Base-by-base conservation (phyloP, 2,329 filamentous ascomycete genomes). In the Parascedosporium putredinis region DNA sequence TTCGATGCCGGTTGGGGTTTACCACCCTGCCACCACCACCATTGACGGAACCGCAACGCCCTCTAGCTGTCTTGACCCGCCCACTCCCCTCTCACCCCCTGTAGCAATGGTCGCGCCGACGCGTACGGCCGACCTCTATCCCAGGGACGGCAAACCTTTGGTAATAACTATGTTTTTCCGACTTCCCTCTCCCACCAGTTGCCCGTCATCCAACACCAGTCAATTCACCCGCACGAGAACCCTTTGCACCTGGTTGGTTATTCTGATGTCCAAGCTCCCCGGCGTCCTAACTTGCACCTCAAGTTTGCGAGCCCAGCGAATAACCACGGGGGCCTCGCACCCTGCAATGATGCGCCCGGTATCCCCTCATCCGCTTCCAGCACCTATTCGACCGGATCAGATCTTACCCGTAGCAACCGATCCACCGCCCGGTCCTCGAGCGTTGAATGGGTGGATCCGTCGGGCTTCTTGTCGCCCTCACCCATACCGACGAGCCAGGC, bases 331-430 rank as follows among this genome's bases (percentile, higher is more conserved):
- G 36, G 36, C 9, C 33, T 43, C n/a, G n/a, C 43, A 12, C n/a
- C 31, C n/a, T n/a, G 34, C 6, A 34, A 49, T 23, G 47, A 49
- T 9, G 33, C 34, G 6, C 25, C 47, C 10, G 47, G 47, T 6
- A 38, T 49, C 9, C 47, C 47, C 22, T 49, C 47, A 16, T 49
- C 47, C 5, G 47, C 47, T 10, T 49, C 47, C n/a, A 49, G 47
- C 34, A 49, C 34, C 20, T 49, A 49, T 23, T 49, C 47, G 3
- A 36, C 34, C 14, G 36, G 33, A 12, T 49, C 47, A 5, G 47
- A 49, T 16, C 18, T 49, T 24, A 27, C 47, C 2, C 47, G 47
- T 14, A 42, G 20, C 34, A 49, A 40, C 14, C 22, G 33, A n/a
- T 38, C 23, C 2, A 29, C 36, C 9, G 36, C 25, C 8, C 23